Percentiles rank a stretch among this genome's conserved stretches.
phyloP scores from a whole-genome alignment of 1,284 basidiomycete genomes.

The Farysia itapuensis region DNA sequence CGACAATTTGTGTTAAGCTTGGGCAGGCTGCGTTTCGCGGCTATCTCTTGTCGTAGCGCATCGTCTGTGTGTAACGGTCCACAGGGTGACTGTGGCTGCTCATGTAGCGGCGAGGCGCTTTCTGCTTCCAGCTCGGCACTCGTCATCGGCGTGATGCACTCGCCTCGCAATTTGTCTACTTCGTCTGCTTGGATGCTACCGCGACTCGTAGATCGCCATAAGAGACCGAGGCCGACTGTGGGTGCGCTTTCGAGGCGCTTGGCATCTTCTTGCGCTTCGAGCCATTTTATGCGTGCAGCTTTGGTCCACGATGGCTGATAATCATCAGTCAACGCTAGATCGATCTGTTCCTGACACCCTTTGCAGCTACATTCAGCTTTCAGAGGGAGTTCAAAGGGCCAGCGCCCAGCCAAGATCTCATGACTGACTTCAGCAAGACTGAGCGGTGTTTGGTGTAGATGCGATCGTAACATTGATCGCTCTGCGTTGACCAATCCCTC shows the following conservation, averaged over 20 bases:
- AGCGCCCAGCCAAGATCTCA: conserved; percentile 18
- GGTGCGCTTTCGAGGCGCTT: not conserved
- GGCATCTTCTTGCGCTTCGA: conserved; percentile 15
- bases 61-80: conserved; percentile 20
- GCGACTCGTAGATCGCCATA: conserved; percentile 8
- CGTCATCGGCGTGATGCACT: conserved; percentile 20
- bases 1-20: conserved; percentile 20
- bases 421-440: conserved; percentile 6
- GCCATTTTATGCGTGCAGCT: conserved; percentile 21
- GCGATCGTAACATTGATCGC: too few species aligned
- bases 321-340: conserved; percentile 15
- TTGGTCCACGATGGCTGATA: conserved; percentile 28
- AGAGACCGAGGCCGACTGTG: not conserved
- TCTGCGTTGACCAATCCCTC: too few species aligned
- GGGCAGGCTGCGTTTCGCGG: conserved; percentile 10
- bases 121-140: conserved; percentile 21
- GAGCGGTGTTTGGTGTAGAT: too few species aligned
- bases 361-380: conserved; percentile 35
- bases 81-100: not conserved
- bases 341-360: conserved; percentile 24
- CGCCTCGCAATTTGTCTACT: conserved; percentile 19
- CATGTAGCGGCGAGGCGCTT: conserved; percentile 5
- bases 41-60: conserved; percentile 14
- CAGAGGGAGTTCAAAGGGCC: conserved; percentile 29
- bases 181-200: conserved; percentile 32